phyloP scores from a whole-genome alignment of 176 grass and related monocot genomes.

The Oryza coarctata region DNA sequence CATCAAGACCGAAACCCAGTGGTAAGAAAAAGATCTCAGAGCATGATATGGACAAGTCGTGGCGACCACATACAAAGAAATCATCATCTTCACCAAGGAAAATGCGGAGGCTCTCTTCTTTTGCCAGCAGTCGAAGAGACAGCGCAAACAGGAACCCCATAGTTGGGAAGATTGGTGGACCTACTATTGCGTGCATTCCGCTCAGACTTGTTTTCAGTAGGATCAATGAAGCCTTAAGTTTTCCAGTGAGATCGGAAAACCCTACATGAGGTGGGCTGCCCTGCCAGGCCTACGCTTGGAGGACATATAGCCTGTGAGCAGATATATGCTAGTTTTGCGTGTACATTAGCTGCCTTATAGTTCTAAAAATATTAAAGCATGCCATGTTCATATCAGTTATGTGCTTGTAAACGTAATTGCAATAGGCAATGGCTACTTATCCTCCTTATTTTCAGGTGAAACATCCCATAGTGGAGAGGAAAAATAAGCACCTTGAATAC shows the following conservation, averaged over 20 bases:
- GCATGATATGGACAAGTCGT: constrained; percentile 53
- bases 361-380: constrained; percentile 25
- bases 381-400: constrained; percentile 43
- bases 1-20: constrained; percentile 37
- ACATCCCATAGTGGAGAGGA: constrained; percentile 21
- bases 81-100: constrained; percentile 77
- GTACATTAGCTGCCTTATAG: constrained; percentile 48
- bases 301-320: constrained; percentile 23
- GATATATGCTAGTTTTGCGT: constrained; percentile 37
- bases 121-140: constrained; percentile 58
- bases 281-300: not conserved
- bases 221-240: constrained; percentile 88
- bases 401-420: constrained; percentile 34
- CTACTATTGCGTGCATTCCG: constrained; percentile 71
- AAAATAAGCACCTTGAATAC: constrained; percentile 48
- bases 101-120: constrained; percentile 93
- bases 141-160: constrained; percentile 47
- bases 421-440: constrained; percentile 37
- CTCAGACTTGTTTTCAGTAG: constrained; percentile 97
- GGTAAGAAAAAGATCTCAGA: constrained; percentile 35
- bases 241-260: constrained; percentile 59
- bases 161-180: constrained; percentile 56
- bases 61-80: constrained; percentile 66
- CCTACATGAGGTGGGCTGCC: constrained; percentile 33
- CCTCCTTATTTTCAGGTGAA: constrained; percentile 6